Evolutionary conservation across 805 yeast genomes (phyloP), one percentile per base, ranked within the genome.

Genomic region (Ogataea zsoltii): DNA sequence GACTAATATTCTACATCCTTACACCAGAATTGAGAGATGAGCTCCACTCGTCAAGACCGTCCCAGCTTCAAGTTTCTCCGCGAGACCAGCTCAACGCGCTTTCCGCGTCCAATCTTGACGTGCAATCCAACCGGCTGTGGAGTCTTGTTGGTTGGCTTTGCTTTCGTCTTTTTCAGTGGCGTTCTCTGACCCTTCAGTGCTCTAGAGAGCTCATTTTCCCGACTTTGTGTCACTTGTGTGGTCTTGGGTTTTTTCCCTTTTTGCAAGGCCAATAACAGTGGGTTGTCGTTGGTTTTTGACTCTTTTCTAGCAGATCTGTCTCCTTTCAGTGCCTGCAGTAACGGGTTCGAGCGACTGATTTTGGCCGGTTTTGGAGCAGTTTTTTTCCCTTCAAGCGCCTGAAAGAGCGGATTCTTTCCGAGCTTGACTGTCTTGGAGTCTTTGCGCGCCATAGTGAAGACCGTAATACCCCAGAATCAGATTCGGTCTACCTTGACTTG

Each of bases 321-420:
- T 12, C 28, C 38, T 25, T 18, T 32, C 14, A 40, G 28, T 13
- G 43, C 43, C 18, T 23, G 23, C 18, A 40, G 18, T 23, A 40
- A 33, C 16, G 43, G 36, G 23, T 44, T 31, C 15, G 19, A 5
- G 31, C 30, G 12, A 16, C 3, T 11, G 12, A 14, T 4, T 25
- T 13, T 19, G 18, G 15, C 28, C 33, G 13, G 13, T 26, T 15
- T n/a, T 33, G 29, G 14, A 28, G 31, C 31, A 12, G 13, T 23
- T 38, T 15, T 40, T 17, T 25, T 38, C 21, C 43, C 34, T 33
- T 32, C 19, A 5, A 50, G 45, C 6, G 51, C 54, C 17, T 25
- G 41, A 17, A 46, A 47, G 25, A 50, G 33, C 14, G 54, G 45
- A 29, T 46, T 46, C 25, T 43, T 33, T 32, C 33, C 18, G 14